Evolutionary conservation across 139 green algal genomes (phyloP), one percentile per base, ranked within the genome.

Genomic region (Chlamydomonas schloesseri): DNA sequence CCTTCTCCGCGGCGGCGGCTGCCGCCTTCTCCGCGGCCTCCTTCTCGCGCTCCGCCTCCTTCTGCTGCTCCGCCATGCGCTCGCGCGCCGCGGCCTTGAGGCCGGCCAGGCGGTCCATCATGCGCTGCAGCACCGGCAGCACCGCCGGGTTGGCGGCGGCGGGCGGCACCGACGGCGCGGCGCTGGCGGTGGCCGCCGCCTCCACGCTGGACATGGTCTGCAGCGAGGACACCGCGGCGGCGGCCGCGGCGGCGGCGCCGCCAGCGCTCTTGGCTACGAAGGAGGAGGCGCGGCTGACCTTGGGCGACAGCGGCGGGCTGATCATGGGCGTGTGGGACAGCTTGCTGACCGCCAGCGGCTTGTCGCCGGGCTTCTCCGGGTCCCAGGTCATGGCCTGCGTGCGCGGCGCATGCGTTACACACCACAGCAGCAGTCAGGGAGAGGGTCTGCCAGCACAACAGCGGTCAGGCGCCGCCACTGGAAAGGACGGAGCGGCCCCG

Each of bases 371-470:
- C 64, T 87, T 93, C 28, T 88, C 84, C 4, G 89, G 87, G 82
- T 96, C 91, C 69, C 83, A 95, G 0, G 94, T 96, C 94, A 96
- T 96, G 42, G 83, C 83, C 90, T 96, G 91, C n/a, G 42, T 62
- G 8, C 3, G 8, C 55, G 55, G 55, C 55, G 18, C 20, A n/a
- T n/a, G n/a, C n/a, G n/a, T n/a, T n/a, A n/a, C n/a, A n/a, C n/a
- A n/a, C n/a, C n/a, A n/a, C n/a, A n/a, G n/a, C n/a, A n/a, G n/a
- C n/a, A n/a, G n/a, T n/a, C n/a, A n/a, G n/a, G n/a, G n/a, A n/a
- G n/a, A n/a, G n/a, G n/a, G n/a, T n/a, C n/a, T n/a, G n/a, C n/a
- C n/a, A n/a, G n/a, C n/a, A n/a, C n/a, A n/a, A n/a, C n/a, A n/a
- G n/a, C n/a, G n/a, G n/a, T n/a, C n/a, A n/a, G n/a, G n/a, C n/a